Evolutionary conservation across 495 filamentous ascomycete species (phyloP).

Genomic region (Astrothelium macrocarpum): DNA sequence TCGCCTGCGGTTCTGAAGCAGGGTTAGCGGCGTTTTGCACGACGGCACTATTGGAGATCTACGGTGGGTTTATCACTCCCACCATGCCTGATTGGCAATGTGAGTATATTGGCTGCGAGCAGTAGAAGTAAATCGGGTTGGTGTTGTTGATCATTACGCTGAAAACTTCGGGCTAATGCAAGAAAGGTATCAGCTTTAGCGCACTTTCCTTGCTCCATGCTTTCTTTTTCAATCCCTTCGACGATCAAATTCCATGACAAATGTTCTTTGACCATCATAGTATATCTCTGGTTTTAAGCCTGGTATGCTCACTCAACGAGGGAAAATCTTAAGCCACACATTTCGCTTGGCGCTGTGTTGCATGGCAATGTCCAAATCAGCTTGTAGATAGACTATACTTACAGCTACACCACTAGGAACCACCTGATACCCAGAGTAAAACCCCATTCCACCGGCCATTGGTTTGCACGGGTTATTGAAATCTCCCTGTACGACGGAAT

Average conservation of each 20-base stretch:
- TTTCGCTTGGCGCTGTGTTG: too few relatives aligned
- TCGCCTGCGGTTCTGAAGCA: background rate
- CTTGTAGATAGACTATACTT: constrained; percentile 18
- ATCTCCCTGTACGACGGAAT: constrained; percentile 50
- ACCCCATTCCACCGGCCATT: constrained; percentile 16
- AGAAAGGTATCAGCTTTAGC: background rate
- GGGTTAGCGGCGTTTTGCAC: background rate
- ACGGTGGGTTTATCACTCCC: constrained; percentile 26
- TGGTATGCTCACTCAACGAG: background rate
- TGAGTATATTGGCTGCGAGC: constrained; percentile 13
- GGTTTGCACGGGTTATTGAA: constrained; percentile 50
- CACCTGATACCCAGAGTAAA: constrained; percentile 16
- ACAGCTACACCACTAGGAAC: constrained; percentile 2
- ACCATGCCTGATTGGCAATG: constrained; percentile 27
- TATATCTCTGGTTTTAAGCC: background rate
- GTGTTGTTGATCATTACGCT: constrained; percentile 21
- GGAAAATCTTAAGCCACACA: too few relatives aligned
- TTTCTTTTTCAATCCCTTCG: background rate
- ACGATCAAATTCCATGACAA: background rate
- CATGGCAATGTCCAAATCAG: too few relatives aligned
- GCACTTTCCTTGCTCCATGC: background rate
- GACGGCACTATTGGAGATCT: background rate
- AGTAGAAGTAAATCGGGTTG: constrained; percentile 29
- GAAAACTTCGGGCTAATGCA: constrained; percentile 19
- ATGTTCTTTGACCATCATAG: background rate